Conservation (phyloP, 768 basidiomycete species). For the Auricularia auricula-judae region DNA sequence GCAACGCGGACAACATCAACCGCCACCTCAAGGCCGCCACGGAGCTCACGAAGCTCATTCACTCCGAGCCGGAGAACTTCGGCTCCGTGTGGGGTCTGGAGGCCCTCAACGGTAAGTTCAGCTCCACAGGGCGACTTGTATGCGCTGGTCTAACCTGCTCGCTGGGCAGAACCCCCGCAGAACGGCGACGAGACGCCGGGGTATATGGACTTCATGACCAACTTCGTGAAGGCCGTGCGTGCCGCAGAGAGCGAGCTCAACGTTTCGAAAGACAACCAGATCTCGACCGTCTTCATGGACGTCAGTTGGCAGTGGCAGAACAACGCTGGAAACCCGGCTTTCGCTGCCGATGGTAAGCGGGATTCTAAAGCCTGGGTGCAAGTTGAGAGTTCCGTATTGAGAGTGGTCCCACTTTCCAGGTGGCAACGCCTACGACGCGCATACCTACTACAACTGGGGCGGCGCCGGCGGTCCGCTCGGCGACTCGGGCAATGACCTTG, state of each 20-base stretch:
- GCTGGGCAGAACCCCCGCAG: not conserved
- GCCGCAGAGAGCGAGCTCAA: not conserved
- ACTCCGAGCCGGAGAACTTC: not conserved
- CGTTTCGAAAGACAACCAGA: not conserved
- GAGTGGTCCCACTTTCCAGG: not conserved
- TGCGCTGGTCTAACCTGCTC: not conserved
- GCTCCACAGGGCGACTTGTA: not conserved
- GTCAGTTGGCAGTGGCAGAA: not conserved
- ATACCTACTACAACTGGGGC: not conserved
- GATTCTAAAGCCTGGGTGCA: no score
- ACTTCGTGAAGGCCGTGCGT: not conserved
- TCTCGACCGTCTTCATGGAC: not conserved
- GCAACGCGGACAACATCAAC: not conserved
- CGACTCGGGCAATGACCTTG: not conserved
- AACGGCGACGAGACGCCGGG: not conserved
- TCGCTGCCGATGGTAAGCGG: not conserved
- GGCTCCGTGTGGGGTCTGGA: conserved; percentile 1
- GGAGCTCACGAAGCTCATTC: not conserved
- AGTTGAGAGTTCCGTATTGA: no score
- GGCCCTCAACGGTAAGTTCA: not conserved
- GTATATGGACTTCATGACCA: not conserved
- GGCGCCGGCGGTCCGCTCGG: not conserved
- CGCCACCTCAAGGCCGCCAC: not conserved
- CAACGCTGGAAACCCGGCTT: not conserved
- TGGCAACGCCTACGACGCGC: not conserved